Conservation (phyloP, 2,329 filamentous ascomycete species). For the Diaporthe caulivora region DNA sequence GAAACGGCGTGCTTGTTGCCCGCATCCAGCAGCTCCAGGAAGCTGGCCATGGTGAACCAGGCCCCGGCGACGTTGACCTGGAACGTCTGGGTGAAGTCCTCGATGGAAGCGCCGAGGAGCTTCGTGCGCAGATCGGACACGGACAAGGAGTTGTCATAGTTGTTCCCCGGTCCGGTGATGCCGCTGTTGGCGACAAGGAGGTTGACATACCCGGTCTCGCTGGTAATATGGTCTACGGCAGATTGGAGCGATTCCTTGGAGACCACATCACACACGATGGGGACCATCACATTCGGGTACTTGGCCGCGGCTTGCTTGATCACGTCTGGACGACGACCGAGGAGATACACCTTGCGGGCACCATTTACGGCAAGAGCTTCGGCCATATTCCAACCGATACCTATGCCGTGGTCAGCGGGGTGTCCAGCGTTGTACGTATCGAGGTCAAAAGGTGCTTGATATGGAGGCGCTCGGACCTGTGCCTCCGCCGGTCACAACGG, state of each 20-base stretch:
- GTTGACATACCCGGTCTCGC: conserved; percentile 71
- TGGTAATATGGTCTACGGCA: conserved; percentile 68
- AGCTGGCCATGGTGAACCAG: conserved; percentile 76
- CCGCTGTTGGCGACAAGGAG: conserved; percentile 75
- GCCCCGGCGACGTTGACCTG: conserved; percentile 71
- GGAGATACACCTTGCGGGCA: conserved; percentile 63
- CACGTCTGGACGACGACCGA: conserved; percentile 60
- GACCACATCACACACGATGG: conserved; percentile 56
- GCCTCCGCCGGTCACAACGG: conserved; percentile 68
- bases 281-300: conserved; percentile 45
- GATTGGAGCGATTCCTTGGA: conserved; percentile 64
- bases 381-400: conserved; percentile 64
- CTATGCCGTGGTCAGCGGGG: conserved; percentile 46
- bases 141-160: conserved; percentile 40
- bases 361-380: conserved; percentile 63
- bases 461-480: conserved; percentile 51
- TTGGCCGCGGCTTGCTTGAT: conserved; percentile 56
- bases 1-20: conserved; percentile 63
- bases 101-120: conserved; percentile 68
- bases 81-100: conserved; percentile 71
- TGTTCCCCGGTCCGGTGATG: conserved; percentile 50
- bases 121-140: conserved; percentile 48
- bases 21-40: conserved; percentile 75
- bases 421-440: neutral
- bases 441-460: neutral